Evolutionary conservation across 2,329 filamentous ascomycete genomes (phyloP).

Genomic region (Coniochaeta pulveracea): DNA sequence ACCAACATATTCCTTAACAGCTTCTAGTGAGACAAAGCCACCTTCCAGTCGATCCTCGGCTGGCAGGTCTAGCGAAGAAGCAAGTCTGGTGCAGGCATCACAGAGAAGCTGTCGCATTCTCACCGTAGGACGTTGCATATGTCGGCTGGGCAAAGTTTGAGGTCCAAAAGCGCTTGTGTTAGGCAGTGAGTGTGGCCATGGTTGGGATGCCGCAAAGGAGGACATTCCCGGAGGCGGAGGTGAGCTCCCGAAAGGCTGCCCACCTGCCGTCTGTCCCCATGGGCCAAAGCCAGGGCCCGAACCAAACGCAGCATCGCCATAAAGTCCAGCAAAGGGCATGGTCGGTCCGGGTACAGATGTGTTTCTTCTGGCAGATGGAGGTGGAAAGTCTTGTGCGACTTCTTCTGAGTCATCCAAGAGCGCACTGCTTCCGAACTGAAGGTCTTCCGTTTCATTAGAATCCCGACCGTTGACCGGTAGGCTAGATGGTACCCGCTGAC

Average conservation of each 20-base stretch:
- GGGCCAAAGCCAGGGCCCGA: no score
- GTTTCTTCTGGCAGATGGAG: conserved; percentile 3
- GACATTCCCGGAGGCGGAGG: no score
- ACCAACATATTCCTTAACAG: conserved; percentile 56
- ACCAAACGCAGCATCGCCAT: conserved; percentile 10
- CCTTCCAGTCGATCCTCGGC: conserved; percentile 30
- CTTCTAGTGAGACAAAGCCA: conserved; percentile 59
- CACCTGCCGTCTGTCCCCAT: no score
- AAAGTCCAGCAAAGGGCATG: conserved; percentile 16
- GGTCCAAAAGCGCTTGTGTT: conserved; percentile 14
- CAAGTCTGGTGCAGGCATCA: conserved; percentile 59
- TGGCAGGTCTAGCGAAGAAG: conserved; percentile 14
- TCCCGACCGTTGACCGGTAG: conserved; percentile 23
- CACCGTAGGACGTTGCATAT: conserved; percentile 52
- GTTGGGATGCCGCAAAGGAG: no score
- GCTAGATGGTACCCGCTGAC: conserved; percentile 25
- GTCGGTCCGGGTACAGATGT: conserved; percentile 30
- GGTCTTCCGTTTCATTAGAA: conserved; percentile 60
- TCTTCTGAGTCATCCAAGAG: conserved; percentile 66
- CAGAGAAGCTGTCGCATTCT: conserved; percentile 65
- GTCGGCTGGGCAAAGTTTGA: conserved; percentile 25
- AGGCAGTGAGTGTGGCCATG: no score
- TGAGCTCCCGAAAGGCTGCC: conserved; percentile 22
- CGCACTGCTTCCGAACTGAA: conserved; percentile 83
- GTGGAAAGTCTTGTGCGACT: conserved; percentile 25